These are phyloP conservation scores for Apiospora phragmitis DNA, from an alignment of 2,329 filamentous ascomycete genomes.

Conservation along the genomic window DNA sequence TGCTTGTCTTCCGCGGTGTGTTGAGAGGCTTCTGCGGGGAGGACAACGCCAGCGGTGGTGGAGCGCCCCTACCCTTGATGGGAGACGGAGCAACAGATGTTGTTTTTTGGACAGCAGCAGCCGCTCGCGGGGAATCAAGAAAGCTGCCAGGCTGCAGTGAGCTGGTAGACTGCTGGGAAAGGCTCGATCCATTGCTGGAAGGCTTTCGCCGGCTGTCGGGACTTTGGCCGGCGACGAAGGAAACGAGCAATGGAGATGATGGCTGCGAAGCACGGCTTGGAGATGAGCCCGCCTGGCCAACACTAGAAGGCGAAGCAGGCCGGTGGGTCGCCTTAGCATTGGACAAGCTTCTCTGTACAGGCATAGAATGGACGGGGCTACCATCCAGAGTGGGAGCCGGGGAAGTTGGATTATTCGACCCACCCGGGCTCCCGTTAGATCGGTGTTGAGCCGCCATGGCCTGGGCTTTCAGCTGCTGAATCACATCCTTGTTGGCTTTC, in stretches of 20 bases:
- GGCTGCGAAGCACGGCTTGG: conserved; percentile 79
- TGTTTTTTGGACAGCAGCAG: conserved; percentile 59
- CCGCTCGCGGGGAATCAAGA: conserved; percentile 69
- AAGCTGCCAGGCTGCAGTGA: conserved; percentile 70
- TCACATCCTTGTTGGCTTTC: conserved; percentile 98
- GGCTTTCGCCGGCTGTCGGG: conserved; percentile 82
- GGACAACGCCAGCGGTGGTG: conserved; percentile 46
- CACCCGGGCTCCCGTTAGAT: conserved; percentile 45
- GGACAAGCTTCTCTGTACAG: conserved; percentile 79
- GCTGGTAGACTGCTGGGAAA: conserved; percentile 73
- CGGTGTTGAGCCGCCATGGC: conserved; percentile 72
- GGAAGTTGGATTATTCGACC: conserved; percentile 47
- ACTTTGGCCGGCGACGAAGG: conserved; percentile 84
- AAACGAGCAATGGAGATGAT: conserved; percentile 90
- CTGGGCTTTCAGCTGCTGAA: conserved; percentile 91
- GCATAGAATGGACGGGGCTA: conserved; percentile 78
- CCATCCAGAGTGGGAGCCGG: conserved; percentile 75
- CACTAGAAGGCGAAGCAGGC: conserved; percentile 73
- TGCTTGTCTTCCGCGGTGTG: conserved; percentile 62
- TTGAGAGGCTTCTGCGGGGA: conserved; percentile 65
- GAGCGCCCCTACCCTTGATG: conserved; percentile 53
- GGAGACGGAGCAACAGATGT: conserved; percentile 57
- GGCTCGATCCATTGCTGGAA: conserved; percentile 82
- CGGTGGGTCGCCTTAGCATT: conserved; percentile 75
- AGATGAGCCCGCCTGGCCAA: conserved; percentile 80